Percentiles rank a stretch among this genome's conserved stretches.
These are phyloP conservation scores for Grosmannia clavigera DNA, from an alignment of 2,329 filamentous ascomycete species.

Conservation along the genomic window DNA sequence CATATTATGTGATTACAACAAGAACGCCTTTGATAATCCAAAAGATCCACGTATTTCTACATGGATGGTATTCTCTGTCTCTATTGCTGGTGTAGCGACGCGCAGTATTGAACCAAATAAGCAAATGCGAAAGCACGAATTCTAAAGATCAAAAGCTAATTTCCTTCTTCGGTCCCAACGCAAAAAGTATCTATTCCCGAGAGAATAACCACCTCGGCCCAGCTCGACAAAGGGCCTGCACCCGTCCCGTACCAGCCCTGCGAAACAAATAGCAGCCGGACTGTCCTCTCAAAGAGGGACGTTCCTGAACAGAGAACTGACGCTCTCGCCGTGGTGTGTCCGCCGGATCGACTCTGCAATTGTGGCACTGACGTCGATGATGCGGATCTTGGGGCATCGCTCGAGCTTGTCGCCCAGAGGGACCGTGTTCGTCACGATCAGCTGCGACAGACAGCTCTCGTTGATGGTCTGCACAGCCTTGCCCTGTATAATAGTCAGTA, in stretches of 20 bases:
- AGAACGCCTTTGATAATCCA: too few relatives aligned
- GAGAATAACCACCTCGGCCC: neutral
- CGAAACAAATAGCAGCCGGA: too few relatives aligned
- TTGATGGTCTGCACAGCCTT: slow-evolving; percentile 82
- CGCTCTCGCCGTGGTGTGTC: slow-evolving; percentile 53
- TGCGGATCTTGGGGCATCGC: slow-evolving; percentile 64
- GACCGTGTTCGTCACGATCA: slow-evolving; percentile 88
- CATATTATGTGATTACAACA: too few relatives aligned
- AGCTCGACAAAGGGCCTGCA: neutral
- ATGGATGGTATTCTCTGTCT: too few relatives aligned
- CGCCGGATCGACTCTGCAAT: slow-evolving; percentile 57
- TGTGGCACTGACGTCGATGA: slow-evolving; percentile 84
- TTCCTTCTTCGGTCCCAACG: neutral
- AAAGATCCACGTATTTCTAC: too few relatives aligned
- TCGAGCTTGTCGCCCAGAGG: slow-evolving; percentile 67
- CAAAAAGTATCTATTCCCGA: neutral
- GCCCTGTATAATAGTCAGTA: slow-evolving; percentile 63
- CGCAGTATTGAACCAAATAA: neutral
- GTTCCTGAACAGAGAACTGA: slow-evolving; percentile 58
- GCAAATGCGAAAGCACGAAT: neutral
- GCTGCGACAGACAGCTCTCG: slow-evolving; percentile 57
- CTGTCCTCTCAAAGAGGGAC: slow-evolving; percentile 33
- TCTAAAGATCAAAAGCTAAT: neutral
- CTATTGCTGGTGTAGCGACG: neutral
- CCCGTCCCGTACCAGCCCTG: neutral